Evolutionary conservation across 1,284 basidiomycete species (phyloP), one percentile per base, ranked within the genome.

Genomic region (Ustanciosporium gigantosporum): DNA sequence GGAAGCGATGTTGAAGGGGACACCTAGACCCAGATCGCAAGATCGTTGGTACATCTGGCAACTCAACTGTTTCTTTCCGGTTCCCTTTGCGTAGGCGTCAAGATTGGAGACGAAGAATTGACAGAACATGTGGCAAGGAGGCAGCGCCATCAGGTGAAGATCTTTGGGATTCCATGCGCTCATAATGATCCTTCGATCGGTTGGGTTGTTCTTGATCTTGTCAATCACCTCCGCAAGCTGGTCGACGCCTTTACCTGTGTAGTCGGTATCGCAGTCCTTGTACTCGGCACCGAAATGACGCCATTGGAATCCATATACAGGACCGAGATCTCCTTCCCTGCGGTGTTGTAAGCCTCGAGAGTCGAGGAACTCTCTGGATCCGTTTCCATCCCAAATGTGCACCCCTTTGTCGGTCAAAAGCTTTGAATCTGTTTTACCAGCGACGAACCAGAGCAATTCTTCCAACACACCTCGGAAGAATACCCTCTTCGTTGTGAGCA

Each of bases 301-400:
- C 94, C 95, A 98, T 74, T 98, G 94, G 78, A 98, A 98, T 0
- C 94, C 94, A 77, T 98, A 98, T 2, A 98, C 91, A 0, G 95
- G 94, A 0, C 94, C 94, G 2, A 98, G 80, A 77, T 97, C 94
- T 6, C 94, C 95, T 74, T 91, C 88, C 2, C 88, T 81, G n/a
- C 92, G 82, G 71, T 94, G 87, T 0, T 82, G 82, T 16, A 98
- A 80, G 0, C 94, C 93, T 16, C 91, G 83, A 48, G 84, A 84
- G 70, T 92, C 89, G 27, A 98, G 80, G 70, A 94, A 98, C 55
- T 85, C 88, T 59, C 87, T 84, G 11, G 88, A 89, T 6, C 91
- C 94, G 69, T 98, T 98, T 0, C 92, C 93, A 76, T 96, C 92
- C 94, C 95, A 98, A 69, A 98, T 98, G 76, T 90, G 89, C 57